Evolutionary conservation across 1,284 basidiomycete species (phyloP), one percentile per base, ranked within the genome.

Genomic region (Ustilago esculenta): DNA sequence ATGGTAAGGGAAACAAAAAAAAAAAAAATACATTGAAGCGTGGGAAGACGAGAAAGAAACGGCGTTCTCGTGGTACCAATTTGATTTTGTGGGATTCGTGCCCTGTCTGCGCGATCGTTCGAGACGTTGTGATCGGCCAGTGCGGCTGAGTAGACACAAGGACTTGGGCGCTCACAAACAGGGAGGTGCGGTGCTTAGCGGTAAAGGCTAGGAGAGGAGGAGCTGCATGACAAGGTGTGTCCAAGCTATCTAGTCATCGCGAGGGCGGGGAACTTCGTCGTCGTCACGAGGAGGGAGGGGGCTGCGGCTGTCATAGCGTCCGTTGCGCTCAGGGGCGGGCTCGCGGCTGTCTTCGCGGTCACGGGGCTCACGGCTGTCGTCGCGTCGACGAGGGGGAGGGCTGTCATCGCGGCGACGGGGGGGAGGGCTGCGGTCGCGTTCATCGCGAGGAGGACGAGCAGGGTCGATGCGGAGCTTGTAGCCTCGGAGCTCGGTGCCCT

Each of bases 401-500:
- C 65, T 69, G 53, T 73, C 71, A 37, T 69, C 65, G 27, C 71
- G 55, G 18, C 67, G 59, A n/a, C 60, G 58, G 17, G n/a, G n/a
- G n/a, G 67, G 45, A 36, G 72, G 75, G 60, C 74, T 76, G n/a
- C 70, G 69, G 57, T 75, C 75, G 34, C 74, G 61, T 18, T 74
- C 72, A n/a, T 54, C 68, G 21, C 68, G 59, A 14, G 59, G 37
- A 21, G 60, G 68, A 20, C 54, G 46, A 27, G 66, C 79, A 5
- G 79, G 76, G 55, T 81, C 80, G 37, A 72, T 76, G 24, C 80
- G 77, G 20, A 81, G 69, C 54, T 73, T 72, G 63, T 58, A 72
- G 37, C 80, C 80, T 17, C 80, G 69, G 18, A 81, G 69, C 52
- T 80, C 78, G 49, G 63, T 63, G n/a, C 80, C 79, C 39, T 81